Conservation (phyloP, 1,284 basidiomycete species). For the Ceratobasidium sp. region DNA sequence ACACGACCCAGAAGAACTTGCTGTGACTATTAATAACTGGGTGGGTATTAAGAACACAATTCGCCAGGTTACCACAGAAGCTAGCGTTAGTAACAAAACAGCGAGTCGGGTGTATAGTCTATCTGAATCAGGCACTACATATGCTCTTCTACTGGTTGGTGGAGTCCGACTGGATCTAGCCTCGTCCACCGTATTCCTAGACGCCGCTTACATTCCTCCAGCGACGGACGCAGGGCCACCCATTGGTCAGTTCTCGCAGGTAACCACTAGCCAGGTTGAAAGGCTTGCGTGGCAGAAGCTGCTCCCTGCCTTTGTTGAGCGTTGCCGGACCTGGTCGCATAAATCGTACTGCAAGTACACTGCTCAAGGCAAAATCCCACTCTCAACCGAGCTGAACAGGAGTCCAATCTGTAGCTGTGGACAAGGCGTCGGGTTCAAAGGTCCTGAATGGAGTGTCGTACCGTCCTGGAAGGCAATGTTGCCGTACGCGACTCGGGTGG, state of each 20-base stretch:
- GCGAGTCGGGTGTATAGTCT: slow-evolving; percentile 10
- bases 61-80: not conserved
- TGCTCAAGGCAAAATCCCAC: slow-evolving; percentile 5
- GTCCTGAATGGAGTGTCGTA: slow-evolving; percentile 45
- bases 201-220: slow-evolving; percentile 13
- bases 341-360: slow-evolving; percentile 21
- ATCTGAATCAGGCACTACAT: not conserved
- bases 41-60: slow-evolving; percentile 23
- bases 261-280: not conserved
- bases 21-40: not conserved
- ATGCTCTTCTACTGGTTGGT: slow-evolving; percentile 28
- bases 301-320: slow-evolving; percentile 33
- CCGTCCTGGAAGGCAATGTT: slow-evolving; percentile 6
- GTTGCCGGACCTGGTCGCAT: slow-evolving; percentile 35
- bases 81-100: slow-evolving; percentile 1
- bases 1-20: not conserved
- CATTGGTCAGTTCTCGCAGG: not conserved
- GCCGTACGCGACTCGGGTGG: slow-evolving; percentile 25
- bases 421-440: slow-evolving; percentile 17
- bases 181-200: slow-evolving; percentile 6
- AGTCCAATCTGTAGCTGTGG: slow-evolving; percentile 36
- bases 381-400: not conserved
- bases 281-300: slow-evolving; percentile 32
- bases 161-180: slow-evolving; percentile 22
- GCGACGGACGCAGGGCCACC: slow-evolving; percentile 12